These are phyloP conservation scores for Camelina laxa DNA, from an alignment of 345 rosid species.

Conservation along the genomic window DNA sequence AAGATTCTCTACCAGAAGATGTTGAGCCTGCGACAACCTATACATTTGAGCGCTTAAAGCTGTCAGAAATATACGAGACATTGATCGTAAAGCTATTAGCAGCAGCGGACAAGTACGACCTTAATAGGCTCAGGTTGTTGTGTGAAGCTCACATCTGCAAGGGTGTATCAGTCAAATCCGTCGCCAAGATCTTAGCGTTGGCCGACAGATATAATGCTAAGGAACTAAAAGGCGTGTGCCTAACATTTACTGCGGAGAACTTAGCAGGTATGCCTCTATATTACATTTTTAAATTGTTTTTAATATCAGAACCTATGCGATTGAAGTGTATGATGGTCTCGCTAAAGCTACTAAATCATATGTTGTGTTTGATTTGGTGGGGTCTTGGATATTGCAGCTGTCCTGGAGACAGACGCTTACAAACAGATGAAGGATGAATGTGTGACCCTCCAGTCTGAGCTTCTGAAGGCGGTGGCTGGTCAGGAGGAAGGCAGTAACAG, in stretches of 20 bases:
- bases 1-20: constrained; percentile 79
- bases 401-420: constrained; percentile 92
- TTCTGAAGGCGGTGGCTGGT: constrained; percentile 87
- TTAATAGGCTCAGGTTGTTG: constrained; percentile 77
- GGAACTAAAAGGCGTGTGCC: constrained; percentile 75
- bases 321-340: constrained; percentile 3
- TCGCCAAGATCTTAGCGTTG: constrained; percentile 85
- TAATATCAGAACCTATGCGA: neutral
- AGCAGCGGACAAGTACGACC: constrained; percentile 77
- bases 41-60: constrained; percentile 48
- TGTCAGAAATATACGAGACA: constrained; percentile 69
- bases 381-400: constrained; percentile 52
- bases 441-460: constrained; percentile 74
- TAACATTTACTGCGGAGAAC: constrained; percentile 77
- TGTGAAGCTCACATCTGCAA: constrained; percentile 92
- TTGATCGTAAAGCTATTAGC: constrained; percentile 71
- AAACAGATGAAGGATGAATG: constrained; percentile 78
- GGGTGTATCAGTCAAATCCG: constrained; percentile 71
- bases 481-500: constrained; percentile 66
- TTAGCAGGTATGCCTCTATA: constrained; percentile 73
- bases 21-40: constrained; percentile 49
- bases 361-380: constrained; percentile 26
- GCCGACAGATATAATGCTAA: constrained; percentile 89
- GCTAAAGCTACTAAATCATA: neutral
- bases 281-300: neutral